phyloP scores from a whole-genome alignment of 352 stramenopile species.

The Phytophthora cactorum region DNA sequence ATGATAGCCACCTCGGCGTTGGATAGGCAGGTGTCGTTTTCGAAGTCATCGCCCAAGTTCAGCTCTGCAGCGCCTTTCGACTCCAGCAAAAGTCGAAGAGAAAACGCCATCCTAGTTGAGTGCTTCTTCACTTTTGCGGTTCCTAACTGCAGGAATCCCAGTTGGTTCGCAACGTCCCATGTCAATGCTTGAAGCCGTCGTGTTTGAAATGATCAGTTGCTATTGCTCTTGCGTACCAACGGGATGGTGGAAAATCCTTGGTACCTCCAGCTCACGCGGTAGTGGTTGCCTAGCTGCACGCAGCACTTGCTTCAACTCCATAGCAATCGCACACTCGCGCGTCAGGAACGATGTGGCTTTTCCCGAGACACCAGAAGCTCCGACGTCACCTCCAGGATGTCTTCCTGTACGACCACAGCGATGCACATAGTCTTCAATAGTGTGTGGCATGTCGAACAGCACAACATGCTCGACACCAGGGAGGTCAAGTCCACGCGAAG shows the following conservation, averaged over 20 bases:
- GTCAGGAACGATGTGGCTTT: slow-evolving; percentile 66
- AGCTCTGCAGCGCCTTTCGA: slow-evolving; percentile 84
- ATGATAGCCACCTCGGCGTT: slow-evolving; percentile 88
- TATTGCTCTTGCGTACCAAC: slow-evolving; percentile 1
- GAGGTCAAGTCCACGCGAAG: slow-evolving; percentile 90
- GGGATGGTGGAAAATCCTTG: slow-evolving; percentile 42
- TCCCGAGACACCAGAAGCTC: slow-evolving; percentile 35
- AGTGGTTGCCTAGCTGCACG: slow-evolving; percentile 49
- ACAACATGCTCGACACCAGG: slow-evolving; percentile 85
- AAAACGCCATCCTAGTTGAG: slow-evolving; percentile 49
- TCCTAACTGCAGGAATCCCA: neutral
- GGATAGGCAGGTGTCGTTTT: slow-evolving; percentile 78
- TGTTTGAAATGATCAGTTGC: neutral
- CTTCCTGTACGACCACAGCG: slow-evolving; percentile 81
- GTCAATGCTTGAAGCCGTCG: neutral
- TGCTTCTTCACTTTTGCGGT: neutral
- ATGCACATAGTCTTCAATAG: slow-evolving; percentile 93
- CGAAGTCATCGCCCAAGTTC: slow-evolving; percentile 85
- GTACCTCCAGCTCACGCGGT: slow-evolving; percentile 54
- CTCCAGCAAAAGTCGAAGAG: slow-evolving; percentile 76
- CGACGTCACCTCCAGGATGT: slow-evolving; percentile 23
- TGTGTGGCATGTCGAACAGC: slow-evolving; percentile 90
- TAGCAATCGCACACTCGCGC: slow-evolving; percentile 55
- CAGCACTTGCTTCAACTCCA: slow-evolving; percentile 59
- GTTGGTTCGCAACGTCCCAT: slow-evolving; percentile 22